phyloP scores from a whole-genome alignment of 208 protist species.

The Acanthamoeba lenticulata region DNA sequence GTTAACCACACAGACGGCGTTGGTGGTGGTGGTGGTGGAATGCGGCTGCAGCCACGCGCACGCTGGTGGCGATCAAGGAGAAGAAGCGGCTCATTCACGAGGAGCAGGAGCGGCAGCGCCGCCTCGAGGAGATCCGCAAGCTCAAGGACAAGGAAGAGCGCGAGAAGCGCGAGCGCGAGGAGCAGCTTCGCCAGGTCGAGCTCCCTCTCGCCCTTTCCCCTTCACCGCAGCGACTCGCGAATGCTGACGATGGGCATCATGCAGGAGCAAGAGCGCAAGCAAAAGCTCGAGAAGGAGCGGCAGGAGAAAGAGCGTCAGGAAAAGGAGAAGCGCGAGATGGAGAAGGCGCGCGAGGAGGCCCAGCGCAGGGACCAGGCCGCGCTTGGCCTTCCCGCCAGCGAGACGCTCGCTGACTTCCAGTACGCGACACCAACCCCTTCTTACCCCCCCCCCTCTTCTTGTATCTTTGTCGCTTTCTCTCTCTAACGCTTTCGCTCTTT shows the following conservation, averaged over 20 bases:
- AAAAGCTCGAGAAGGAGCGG: slow-evolving; percentile 30
- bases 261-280: slow-evolving; percentile 54
- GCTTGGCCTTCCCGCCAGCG: slow-evolving; percentile 43
- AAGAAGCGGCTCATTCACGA: background rate
- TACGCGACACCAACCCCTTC: background rate
- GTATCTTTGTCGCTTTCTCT: background rate
- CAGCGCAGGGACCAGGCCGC: slow-evolving; percentile 38
- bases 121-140: slow-evolving; percentile 42
- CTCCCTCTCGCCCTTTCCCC: background rate
- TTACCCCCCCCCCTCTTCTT: background rate
- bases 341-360: slow-evolving; percentile 41
- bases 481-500: background rate
- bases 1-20: background rate
- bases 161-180: slow-evolving; percentile 57
- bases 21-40: no score
- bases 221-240: background rate
- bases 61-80: slow-evolving; percentile 64
- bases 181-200: background rate
- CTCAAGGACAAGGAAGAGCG: slow-evolving; percentile 61
- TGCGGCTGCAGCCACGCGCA: background rate
- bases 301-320: slow-evolving; percentile 54
- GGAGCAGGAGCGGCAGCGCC: slow-evolving; percentile 55
- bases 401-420: slow-evolving; percentile 48
- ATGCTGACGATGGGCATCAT: background rate
- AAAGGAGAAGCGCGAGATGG: slow-evolving; percentile 22